Conservation (phyloP, 768 basidiomycete species). For the Boletus sp. region DNA sequence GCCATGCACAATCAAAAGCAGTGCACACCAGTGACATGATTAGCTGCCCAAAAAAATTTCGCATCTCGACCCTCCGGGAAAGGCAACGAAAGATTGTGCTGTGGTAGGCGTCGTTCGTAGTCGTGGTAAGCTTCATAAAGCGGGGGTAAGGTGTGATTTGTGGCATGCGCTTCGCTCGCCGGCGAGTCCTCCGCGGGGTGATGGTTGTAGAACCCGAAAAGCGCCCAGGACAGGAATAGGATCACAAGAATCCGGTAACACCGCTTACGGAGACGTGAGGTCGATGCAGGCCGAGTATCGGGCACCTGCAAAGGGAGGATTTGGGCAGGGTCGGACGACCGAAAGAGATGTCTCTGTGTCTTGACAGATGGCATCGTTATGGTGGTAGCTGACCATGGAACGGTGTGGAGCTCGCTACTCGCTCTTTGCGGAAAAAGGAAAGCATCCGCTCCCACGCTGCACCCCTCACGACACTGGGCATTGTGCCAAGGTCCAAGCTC, state of each 20-base stretch:
- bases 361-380: constrained; percentile 8
- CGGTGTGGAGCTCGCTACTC: neutral
- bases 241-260: constrained; percentile 10
- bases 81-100: constrained; percentile 39
- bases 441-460: neutral
- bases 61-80: constrained; percentile 39
- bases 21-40: constrained; percentile 42
- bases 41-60: constrained; percentile 48
- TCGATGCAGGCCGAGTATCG: neutral
- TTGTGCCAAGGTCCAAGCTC: too few relatives aligned
- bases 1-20: neutral
- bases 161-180: constrained; percentile 1
- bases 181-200: neutral
- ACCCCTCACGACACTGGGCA: too few relatives aligned
- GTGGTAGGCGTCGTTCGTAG: constrained; percentile 44
- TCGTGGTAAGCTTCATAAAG: constrained; percentile 43
- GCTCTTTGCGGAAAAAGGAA: constrained; percentile 1
- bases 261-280: constrained; percentile 4
- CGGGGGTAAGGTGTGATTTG: constrained; percentile 35
- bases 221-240: constrained; percentile 9
- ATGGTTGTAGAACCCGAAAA: constrained; percentile 16
- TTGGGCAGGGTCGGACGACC: neutral
- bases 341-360: constrained; percentile 3
- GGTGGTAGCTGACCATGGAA: constrained; percentile 4
- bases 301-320: constrained; percentile 17